Conservation (phyloP, 441 rosid species). For the Erodium moschatum region DNA sequence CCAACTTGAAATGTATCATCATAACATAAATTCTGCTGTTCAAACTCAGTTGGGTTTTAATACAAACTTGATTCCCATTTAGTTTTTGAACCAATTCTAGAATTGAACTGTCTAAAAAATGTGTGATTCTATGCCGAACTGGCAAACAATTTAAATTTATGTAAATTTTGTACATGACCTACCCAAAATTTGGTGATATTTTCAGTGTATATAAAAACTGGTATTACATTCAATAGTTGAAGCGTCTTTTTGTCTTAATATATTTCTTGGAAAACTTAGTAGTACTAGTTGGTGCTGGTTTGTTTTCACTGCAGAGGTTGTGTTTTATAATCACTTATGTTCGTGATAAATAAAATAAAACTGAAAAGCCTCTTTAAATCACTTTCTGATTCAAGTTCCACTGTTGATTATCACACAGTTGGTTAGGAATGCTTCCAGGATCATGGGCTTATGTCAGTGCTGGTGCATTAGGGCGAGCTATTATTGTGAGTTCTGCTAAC, state of each 20-base stretch:
- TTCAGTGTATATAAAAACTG: not conserved
- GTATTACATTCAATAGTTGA: not conserved
- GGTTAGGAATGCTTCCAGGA: conserved; percentile 99
- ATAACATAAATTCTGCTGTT: not conserved
- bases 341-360: not conserved
- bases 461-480: conserved; percentile 91
- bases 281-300: not conserved
- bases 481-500: conserved; percentile 53
- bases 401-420: conserved; percentile 39
- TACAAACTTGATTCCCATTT: not conserved
- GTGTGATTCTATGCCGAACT: not conserved
- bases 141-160: not conserved
- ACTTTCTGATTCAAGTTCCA: conserved; percentile 18
- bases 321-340: not conserved
- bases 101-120: not conserved
- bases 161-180: conserved; percentile 4
- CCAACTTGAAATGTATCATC: not conserved
- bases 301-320: not conserved
- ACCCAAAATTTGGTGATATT: not conserved
- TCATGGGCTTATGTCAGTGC: conserved; percentile 99
- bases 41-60: not conserved
- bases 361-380: not conserved
- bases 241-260: not conserved
- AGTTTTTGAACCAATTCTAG: not conserved
- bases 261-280: not conserved